Percentiles rank a stretch among this genome's conserved stretches.
phyloP scores from a whole-genome alignment of 2,329 filamentous ascomycete species.

The Xylariales sp. region DNA sequence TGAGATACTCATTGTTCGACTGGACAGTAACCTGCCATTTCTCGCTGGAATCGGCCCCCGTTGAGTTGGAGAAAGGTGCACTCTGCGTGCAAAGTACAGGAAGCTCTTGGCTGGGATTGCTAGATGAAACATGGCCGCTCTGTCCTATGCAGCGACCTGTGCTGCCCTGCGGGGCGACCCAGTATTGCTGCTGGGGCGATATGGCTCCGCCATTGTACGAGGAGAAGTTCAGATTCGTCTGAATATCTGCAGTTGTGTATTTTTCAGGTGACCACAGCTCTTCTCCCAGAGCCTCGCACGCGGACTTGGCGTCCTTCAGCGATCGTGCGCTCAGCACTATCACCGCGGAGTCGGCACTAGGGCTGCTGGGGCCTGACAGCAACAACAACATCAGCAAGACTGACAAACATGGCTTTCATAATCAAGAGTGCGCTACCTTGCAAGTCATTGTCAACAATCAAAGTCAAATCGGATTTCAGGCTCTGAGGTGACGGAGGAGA shows the following conservation, averaged over 20 bases:
- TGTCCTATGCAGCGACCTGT: slow-evolving; percentile 21
- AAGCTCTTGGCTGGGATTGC: slow-evolving; percentile 13
- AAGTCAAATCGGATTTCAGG: slow-evolving; percentile 30
- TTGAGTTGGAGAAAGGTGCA: slow-evolving; percentile 33
- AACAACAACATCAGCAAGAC: no score
- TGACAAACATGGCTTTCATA: background rate
- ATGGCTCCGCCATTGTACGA: slow-evolving; percentile 24
- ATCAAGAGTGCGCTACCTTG: slow-evolving; percentile 20
- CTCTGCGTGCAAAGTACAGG: slow-evolving; percentile 38
- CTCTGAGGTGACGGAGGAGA: slow-evolving; percentile 29
- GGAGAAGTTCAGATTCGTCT: slow-evolving; percentile 30
- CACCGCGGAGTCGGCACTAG: slow-evolving; percentile 26
- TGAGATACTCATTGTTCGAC: slow-evolving; percentile 32
- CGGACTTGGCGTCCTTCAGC: slow-evolving; percentile 21
- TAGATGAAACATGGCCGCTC: slow-evolving; percentile 17
- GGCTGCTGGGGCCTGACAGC: slow-evolving; percentile 29
- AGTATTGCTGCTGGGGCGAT: slow-evolving; percentile 25
- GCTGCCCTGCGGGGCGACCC: slow-evolving; percentile 25
- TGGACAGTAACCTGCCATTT: slow-evolving; percentile 32
- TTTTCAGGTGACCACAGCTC: slow-evolving; percentile 29
- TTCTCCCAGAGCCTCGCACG: slow-evolving; percentile 34
- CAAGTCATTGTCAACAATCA: slow-evolving; percentile 37
- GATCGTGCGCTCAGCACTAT: slow-evolving; percentile 27
- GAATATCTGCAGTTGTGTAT: slow-evolving; percentile 18
- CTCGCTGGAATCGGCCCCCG: slow-evolving; percentile 23